These are phyloP conservation scores for Botrytis hyacinthi DNA, from an alignment of 2,329 filamentous ascomycete genomes.

Conservation along the genomic window DNA sequence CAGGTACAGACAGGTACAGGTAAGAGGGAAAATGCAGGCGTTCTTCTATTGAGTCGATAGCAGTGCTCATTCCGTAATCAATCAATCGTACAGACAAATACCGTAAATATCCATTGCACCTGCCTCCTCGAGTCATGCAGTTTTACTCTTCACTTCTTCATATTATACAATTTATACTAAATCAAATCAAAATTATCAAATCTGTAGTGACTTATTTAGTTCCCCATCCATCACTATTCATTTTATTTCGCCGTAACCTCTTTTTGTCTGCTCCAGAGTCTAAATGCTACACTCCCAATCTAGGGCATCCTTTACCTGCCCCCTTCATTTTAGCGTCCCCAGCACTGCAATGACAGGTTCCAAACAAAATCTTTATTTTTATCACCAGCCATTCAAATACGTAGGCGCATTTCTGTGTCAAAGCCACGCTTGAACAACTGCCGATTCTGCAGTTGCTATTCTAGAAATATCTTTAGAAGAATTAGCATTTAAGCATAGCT, in stretches of 20 bases:
- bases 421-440: conserved; percentile 9
- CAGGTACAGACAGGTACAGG: not conserved
- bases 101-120: not conserved
- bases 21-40: not conserved
- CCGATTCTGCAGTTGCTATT: conserved; percentile 1
- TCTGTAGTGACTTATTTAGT: not conserved
- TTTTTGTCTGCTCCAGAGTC: not conserved
- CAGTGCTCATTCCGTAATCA: not conserved
- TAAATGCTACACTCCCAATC: conserved; percentile 1
- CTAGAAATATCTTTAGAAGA: conserved; percentile 1
- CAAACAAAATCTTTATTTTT: conserved; percentile 10
- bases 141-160: not conserved
- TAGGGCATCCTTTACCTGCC: not conserved
- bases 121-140: not conserved
- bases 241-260: not conserved
- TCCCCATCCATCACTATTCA: not conserved
- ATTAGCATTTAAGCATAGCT: not conserved
- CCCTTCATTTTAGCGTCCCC: not conserved
- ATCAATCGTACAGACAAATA: not conserved
- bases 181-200: not conserved
- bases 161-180: not conserved
- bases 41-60: not conserved
- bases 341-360: not conserved
- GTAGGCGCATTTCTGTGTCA: not conserved
- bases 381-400: not conserved